phyloP scores from a whole-genome alignment of 2,329 filamentous ascomycete genomes.

The Lecanicillium sp. region DNA sequence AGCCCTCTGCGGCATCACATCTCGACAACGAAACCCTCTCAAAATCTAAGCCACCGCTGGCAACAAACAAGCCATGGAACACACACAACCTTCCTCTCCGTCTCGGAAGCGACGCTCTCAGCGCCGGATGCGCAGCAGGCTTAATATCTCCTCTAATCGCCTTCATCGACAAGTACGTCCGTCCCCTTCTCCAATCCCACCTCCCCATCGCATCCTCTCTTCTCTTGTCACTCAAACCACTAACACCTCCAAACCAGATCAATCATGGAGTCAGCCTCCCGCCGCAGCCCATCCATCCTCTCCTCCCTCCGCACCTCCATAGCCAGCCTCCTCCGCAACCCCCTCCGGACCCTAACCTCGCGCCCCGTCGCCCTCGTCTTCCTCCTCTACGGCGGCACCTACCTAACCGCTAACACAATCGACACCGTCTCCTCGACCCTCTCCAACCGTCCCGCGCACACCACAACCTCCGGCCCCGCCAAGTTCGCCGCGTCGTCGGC shows the following conservation, averaged over 20 bases:
- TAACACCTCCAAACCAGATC: slow-evolving; percentile 35
- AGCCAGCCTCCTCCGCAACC: slow-evolving; percentile 45
- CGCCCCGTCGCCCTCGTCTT: slow-evolving; percentile 63
- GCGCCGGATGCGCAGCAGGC: slow-evolving; percentile 62
- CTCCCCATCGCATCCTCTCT: neutral
- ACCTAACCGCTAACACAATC: slow-evolving; percentile 78
- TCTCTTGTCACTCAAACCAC: slow-evolving; percentile 5
- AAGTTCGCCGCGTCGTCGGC: slow-evolving; percentile 76
- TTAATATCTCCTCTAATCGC: slow-evolving; percentile 79
- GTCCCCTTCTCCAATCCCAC: neutral
- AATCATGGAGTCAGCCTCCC: slow-evolving; percentile 77
- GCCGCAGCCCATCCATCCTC: slow-evolving; percentile 46
- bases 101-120: slow-evolving; percentile 57
- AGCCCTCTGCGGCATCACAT: neutral
- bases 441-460: slow-evolving; percentile 43
- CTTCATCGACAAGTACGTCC: slow-evolving; percentile 71
- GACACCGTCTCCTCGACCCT: slow-evolving; percentile 70
- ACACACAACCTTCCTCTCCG: slow-evolving; percentile 62
- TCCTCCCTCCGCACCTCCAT: slow-evolving; percentile 53
- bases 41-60: neutral
- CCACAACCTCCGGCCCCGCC: slow-evolving; percentile 62
- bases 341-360: slow-evolving; percentile 52
- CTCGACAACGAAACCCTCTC: neutral
- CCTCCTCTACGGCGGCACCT: slow-evolving; percentile 79
- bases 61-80: slow-evolving; percentile 59